These are phyloP conservation scores for Chalciporus sphaerocephalus DNA, from an alignment of 768 basidiomycete genomes.

Conservation along the genomic window DNA sequence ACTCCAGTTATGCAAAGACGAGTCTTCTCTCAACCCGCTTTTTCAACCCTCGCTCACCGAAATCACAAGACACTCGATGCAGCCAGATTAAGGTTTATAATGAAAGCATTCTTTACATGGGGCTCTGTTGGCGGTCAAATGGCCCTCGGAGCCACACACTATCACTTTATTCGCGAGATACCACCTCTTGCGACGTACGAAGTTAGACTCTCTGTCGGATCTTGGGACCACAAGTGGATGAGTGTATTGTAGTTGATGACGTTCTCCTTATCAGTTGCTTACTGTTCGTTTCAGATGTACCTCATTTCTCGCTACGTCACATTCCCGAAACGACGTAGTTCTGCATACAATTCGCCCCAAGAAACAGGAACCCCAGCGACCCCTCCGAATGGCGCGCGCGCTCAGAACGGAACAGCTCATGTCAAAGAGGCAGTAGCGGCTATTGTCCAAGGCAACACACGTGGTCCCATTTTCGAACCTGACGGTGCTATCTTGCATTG, in stretches of 20 bases:
- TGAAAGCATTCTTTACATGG: slow-evolving; percentile 53
- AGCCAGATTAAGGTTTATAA: slow-evolving; percentile 45
- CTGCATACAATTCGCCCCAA: slow-evolving; percentile 16
- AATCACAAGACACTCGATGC: slow-evolving; percentile 39
- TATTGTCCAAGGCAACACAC: slow-evolving; percentile 1
- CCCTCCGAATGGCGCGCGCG: slow-evolving; percentile 5
- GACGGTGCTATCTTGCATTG: slow-evolving; percentile 63
- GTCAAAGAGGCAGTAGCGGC: slow-evolving; percentile 16
- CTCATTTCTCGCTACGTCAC: slow-evolving; percentile 61
- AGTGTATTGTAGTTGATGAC: slow-evolving; percentile 17
- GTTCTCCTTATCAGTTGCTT: not conserved
- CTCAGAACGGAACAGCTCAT: slow-evolving; percentile 7
- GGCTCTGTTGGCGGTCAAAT: slow-evolving; percentile 59
- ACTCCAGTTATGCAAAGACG: slow-evolving; percentile 77
- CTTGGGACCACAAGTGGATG: slow-evolving; percentile 83
- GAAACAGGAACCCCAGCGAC: slow-evolving; percentile 24
- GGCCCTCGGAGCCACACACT: slow-evolving; percentile 65
- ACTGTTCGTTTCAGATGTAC: slow-evolving; percentile 44
- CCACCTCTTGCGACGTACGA: slow-evolving; percentile 59
- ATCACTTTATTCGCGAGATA: slow-evolving; percentile 67
- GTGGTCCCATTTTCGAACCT: slow-evolving; percentile 18
- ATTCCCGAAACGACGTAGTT: slow-evolving; percentile 32
- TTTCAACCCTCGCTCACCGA: not conserved
- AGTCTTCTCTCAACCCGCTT: slow-evolving; percentile 2
- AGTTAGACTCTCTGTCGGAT: slow-evolving; percentile 49